Base-by-base conservation (phyloP, 805 yeast species). In the Groenewaldozyma tartarivorans region DNA sequence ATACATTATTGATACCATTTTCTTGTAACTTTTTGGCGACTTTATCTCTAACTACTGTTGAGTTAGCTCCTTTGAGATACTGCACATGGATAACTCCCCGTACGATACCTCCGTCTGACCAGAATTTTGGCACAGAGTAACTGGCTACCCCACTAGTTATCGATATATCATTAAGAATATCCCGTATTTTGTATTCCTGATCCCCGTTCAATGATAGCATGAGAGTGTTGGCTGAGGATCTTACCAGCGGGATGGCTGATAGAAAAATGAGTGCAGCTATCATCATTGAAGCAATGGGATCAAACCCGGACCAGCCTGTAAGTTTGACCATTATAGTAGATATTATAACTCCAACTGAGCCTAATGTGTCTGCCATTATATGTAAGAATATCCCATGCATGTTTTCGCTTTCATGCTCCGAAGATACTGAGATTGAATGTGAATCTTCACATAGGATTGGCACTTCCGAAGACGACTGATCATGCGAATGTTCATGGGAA, bases 331-430 rank as follows among this genome's bases (percentile, higher is more conserved):
- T 62, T 4, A 86, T 41, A 0, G 98, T 90, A 0, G 96, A 87
- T 1, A 86, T 60, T n/a, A 92, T 88, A 15, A 94, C 99, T 4
- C 97, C 97, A 0, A 88, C 94, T 0, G 97, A 90, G 0, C 99
- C 99, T 32, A 92, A 65, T 0, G 97, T 88, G 54, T 92, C 99
- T 0, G 99, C 99, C 35, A 92, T 57, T 22, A 92, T 83, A 52
- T 92, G 99, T 35, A 92, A 65, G 54, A 92, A 92, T 4, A 92
- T 85, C 11, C 99, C 99, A 43, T 81, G 78, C 94, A 90, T 83
- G 58, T 90, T 90, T 33, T 74, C 79, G 50, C 75, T 72, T n/a
- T 65, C 64, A 26, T 53, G 60, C 2, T 17, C 35, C n/a, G n/a
- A n/a, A n/a, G n/a, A n/a, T n/a, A n/a, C n/a, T n/a, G n/a, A n/a